Evolutionary conservation across 2,329 filamentous ascomycete genomes (phyloP).

Genomic region (Aspergillus transmontanensis): DNA sequence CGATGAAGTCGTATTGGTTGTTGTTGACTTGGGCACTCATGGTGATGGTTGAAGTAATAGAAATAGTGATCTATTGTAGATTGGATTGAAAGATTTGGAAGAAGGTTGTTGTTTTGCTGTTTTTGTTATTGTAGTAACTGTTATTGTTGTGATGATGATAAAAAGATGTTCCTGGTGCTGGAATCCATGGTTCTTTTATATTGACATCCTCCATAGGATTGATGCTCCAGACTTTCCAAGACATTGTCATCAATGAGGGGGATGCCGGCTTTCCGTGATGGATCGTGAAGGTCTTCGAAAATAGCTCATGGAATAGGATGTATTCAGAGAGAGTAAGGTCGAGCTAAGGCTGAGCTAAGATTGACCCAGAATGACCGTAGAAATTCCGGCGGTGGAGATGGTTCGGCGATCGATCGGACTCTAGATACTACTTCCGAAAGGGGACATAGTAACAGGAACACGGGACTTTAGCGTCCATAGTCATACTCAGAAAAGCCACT

Average conservation of each 20-base stretch:
- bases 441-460: not conserved
- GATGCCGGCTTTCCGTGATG: not conserved
- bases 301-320: not conserved
- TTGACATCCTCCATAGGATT: not conserved
- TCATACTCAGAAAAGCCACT: not conserved
- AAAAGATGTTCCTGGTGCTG: not conserved
- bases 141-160: not conserved
- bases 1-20: slow-evolving; percentile 31
- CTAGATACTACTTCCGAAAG: not conserved
- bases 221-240: not conserved
- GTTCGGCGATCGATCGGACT: not conserved
- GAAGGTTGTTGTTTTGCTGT: not conserved
- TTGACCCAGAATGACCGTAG: not conserved
- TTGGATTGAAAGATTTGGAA: not conserved
- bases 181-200: not conserved
- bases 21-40: slow-evolving; percentile 17
- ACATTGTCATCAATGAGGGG: not conserved
- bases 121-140: not conserved
- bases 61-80: not conserved
- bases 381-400: not conserved
- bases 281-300: not conserved
- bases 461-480: not conserved
- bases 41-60: not conserved
- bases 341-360: not conserved
- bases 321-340: not conserved